Evolutionary conservation across 371 early-diverging fungal genomes (phyloP).

Genomic region (Choanephora cucurbitarum): DNA sequence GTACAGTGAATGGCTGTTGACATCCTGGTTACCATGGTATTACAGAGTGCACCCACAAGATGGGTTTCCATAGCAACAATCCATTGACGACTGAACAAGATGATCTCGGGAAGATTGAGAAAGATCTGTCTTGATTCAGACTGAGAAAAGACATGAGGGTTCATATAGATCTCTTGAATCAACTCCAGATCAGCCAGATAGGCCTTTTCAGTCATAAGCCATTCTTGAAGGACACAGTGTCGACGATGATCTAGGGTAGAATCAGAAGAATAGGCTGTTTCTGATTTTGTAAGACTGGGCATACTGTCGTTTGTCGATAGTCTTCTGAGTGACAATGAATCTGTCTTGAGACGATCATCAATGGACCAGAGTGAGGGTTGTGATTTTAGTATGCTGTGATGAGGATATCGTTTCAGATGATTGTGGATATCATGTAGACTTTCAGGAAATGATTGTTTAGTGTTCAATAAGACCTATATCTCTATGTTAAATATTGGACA

Average conservation of each 20-base stretch:
- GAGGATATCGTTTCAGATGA: too few species aligned
- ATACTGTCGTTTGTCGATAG: neutral
- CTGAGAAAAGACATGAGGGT: slow-evolving; percentile 32
- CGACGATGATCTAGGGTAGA: slow-evolving; percentile 13
- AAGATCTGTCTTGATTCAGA: slow-evolving; percentile 65
- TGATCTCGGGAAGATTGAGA: slow-evolving; percentile 59
- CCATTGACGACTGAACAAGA: slow-evolving; percentile 54
- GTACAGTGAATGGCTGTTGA: too few species aligned
- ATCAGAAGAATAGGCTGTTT: neutral
- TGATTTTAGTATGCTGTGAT: neutral
- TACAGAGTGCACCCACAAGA: slow-evolving; percentile 57
- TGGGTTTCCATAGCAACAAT: slow-evolving; percentile 32
- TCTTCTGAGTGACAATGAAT: neutral
- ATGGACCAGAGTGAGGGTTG: neutral
- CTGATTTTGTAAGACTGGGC: neutral
- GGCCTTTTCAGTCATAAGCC: slow-evolving; percentile 68
- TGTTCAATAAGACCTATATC: too few species aligned
- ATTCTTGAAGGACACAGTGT: slow-evolving; percentile 39
- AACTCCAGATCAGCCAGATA: slow-evolving; percentile 70
- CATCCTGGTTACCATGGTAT: slow-evolving; percentile 60
- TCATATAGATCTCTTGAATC: slow-evolving; percentile 61
- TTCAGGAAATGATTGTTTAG: too few species aligned
- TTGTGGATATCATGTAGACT: too few species aligned
- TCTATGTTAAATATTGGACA: too few species aligned
- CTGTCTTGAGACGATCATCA: neutral